phyloP scores from a whole-genome alignment of 2,329 filamentous ascomycete species.

The Parastagonospora nodorum region DNA sequence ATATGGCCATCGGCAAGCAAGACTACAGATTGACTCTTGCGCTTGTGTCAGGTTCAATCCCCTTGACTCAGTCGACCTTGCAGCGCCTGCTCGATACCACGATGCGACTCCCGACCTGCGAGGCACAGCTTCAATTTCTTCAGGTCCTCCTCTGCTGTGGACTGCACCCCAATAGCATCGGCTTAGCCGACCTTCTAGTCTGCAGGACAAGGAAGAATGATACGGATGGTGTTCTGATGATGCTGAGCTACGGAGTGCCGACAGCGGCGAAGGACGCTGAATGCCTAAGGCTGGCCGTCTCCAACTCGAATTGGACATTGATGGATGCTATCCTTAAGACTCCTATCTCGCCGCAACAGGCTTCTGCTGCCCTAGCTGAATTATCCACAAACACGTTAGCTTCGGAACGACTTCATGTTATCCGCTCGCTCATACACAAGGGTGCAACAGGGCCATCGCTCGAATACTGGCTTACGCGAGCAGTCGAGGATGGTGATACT shows the following conservation, averaged over 20 bases:
- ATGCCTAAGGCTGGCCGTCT: constrained; percentile 33
- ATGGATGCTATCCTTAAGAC: constrained; percentile 32
- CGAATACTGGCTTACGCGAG: constrained; percentile 30
- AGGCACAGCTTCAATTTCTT: constrained; percentile 35
- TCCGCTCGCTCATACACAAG: constrained; percentile 30
- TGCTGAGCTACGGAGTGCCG: constrained; percentile 38
- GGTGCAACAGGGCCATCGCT: constrained; percentile 37
- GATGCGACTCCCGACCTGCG: constrained; percentile 33
- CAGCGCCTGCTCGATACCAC: constrained; percentile 36
- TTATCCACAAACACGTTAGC: constrained; percentile 25
- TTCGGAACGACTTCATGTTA: constrained; percentile 31
- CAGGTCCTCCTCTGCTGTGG: constrained; percentile 43
- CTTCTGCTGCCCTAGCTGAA: constrained; percentile 29
- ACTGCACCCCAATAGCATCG: constrained; percentile 30
- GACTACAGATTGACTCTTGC: constrained; percentile 37
- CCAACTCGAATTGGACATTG: constrained; percentile 36
- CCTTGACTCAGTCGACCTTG: constrained; percentile 27
- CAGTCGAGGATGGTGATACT: constrained; percentile 36
- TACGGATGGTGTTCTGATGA: constrained; percentile 34
- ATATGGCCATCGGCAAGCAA: constrained; percentile 36
- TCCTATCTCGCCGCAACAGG: constrained; percentile 30
- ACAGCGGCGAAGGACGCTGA: constrained; percentile 36
- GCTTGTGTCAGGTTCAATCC: constrained; percentile 34
- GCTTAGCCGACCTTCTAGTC: constrained; percentile 36
- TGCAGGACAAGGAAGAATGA: constrained; percentile 35